phyloP scores from a whole-genome alignment of 2,329 filamentous ascomycete genomes.

The Fusarium nelsonii region DNA sequence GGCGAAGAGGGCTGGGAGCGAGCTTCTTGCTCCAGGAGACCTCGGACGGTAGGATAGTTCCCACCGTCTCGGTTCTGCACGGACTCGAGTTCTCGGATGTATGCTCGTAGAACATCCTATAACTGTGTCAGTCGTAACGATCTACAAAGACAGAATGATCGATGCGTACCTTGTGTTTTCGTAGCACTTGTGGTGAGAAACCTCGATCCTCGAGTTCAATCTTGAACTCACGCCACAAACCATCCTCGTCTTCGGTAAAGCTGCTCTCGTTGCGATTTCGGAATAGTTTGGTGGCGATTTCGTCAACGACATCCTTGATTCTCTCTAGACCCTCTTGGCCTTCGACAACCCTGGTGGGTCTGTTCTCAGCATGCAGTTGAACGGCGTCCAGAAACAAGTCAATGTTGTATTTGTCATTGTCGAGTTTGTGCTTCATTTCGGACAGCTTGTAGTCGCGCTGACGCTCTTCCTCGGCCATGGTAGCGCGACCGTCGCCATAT shows the following conservation, averaged over 20 bases:
- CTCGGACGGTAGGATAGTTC: constrained; percentile 63
- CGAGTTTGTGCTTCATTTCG: constrained; percentile 61
- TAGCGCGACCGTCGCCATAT: constrained; percentile 52
- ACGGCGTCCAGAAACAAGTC: constrained; percentile 69
- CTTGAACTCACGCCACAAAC: constrained; percentile 70
- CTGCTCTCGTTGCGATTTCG: constrained; percentile 56
- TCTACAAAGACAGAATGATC: constrained; percentile 9
- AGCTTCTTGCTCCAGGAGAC: constrained; percentile 63
- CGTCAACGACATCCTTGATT: constrained; percentile 72
- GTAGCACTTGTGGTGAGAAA: constrained; percentile 66
- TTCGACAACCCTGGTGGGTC: constrained; percentile 51
- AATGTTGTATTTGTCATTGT: constrained; percentile 65
- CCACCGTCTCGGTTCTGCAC: constrained; percentile 59
- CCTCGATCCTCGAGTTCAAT: constrained; percentile 69
- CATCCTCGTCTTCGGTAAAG: constrained; percentile 61
- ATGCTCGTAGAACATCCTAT: constrained; percentile 70
- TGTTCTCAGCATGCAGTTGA: constrained; percentile 62
- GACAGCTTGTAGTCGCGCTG: constrained; percentile 56
- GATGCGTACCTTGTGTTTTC: constrained; percentile 67
- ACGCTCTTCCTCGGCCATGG: constrained; percentile 48
- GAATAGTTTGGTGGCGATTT: constrained; percentile 65
- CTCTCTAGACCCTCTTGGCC: constrained; percentile 60
- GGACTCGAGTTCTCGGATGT: constrained; percentile 70
- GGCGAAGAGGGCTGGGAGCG: constrained; percentile 48
- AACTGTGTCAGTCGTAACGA: constrained; percentile 37